These are phyloP conservation scores for Cyberlindnera maclurae DNA, from an alignment of 805 yeast genomes.

Conservation along the genomic window DNA sequence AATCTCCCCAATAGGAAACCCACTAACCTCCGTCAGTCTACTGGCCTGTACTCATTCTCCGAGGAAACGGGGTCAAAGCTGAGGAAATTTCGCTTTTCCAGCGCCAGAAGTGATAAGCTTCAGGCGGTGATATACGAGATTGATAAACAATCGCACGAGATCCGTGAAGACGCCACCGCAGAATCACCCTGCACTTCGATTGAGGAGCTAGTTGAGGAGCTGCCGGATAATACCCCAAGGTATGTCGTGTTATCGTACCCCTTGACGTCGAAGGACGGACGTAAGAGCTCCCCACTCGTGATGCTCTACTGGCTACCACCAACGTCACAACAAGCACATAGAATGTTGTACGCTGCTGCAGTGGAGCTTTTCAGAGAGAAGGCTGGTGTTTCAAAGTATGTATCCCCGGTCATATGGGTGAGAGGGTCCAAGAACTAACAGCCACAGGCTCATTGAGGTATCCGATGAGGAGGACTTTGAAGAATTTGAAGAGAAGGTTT, in stretches of 20 bases:
- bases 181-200: constrained; percentile 37
- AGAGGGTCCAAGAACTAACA: constrained; percentile 17
- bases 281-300: constrained; percentile 67
- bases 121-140: constrained; percentile 63
- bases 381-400: constrained; percentile 27
- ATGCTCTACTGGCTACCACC: constrained; percentile 85
- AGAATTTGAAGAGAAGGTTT: constrained; percentile 35
- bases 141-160: constrained; percentile 46
- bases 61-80: constrained; percentile 52
- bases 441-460: constrained; percentile 45
- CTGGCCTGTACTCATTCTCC: constrained; percentile 54
- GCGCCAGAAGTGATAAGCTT: constrained; percentile 54
- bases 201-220: constrained; percentile 61
- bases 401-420: constrained; percentile 16
- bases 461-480: constrained; percentile 69
- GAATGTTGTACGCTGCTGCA: constrained; percentile 90
- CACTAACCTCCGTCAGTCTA: constrained; percentile 26
- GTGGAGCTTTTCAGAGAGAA: constrained; percentile 70
- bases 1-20: neutral
- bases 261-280: constrained; percentile 58
- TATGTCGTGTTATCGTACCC: constrained; percentile 75
- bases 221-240: constrained; percentile 80
- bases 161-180: constrained; percentile 37
- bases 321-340: constrained; percentile 71
- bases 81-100: constrained; percentile 66